Base-by-base conservation (phyloP, 148 eudicot species). In the Chenopodium suecicum region DNA sequence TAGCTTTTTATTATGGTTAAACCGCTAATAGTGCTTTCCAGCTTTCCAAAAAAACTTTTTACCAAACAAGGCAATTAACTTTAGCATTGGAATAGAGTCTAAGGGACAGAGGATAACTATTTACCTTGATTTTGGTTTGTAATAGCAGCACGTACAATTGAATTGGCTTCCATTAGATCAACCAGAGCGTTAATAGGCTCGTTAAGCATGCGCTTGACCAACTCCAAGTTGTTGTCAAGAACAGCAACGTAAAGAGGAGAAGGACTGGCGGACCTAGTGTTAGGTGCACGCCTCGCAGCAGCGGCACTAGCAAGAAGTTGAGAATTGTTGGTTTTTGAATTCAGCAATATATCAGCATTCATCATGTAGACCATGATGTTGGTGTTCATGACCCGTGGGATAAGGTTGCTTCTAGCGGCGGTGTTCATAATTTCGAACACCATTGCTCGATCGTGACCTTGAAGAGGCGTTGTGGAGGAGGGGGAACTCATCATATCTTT, bases 221-320 rank as follows among this genome's bases (percentile, higher is more conserved):
- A 29, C 75, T 79, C 50, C n/a, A 29, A 48, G 67, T 79, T 17
- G 29, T 58, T 62, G 10, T 70, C 5, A 25, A 52, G 64, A 44
- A 54, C 75, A 50, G 75, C 81, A 10, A 79, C 17, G 52, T 79
- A 70, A 50, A 79, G 66, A 34, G 81, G 81, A 19, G 81, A 50
- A 19, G 19, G 9, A 14, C 19, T 23, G 19, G 4, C 31, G 13
- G 16, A 22, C 68, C 64, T 14, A 69, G 66, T 14, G 20, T 52
- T 60, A 5, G 5, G 34, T 14, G 17, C 19, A 27, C 32, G n/a
- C n/a, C 9, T 22, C 9, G 10, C 2, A 20, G 2, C 66, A 2
- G 1, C 68, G n/a, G 32, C n/a, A 7, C 8, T 31, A 68, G 19
- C 13, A 52, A 4, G 31, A 22, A 50, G 74, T 25, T 67, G 50